These are phyloP conservation scores for Russula virescens DNA, from an alignment of 768 basidiomycete species.

Conservation along the genomic window DNA sequence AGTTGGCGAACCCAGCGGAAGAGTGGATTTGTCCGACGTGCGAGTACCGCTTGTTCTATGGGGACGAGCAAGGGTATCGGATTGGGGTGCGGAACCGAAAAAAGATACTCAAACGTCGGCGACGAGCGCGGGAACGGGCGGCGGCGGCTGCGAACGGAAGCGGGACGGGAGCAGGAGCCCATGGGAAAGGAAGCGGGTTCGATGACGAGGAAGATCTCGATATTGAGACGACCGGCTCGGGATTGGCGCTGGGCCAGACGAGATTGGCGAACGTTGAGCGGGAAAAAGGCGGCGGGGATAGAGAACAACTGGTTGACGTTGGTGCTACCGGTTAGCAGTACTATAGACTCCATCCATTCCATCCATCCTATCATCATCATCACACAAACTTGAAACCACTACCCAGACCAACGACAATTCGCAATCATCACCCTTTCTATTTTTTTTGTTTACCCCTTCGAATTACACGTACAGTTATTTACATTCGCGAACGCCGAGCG, in stretches of 20 bases:
- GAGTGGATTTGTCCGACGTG: slow-evolving; percentile 96
- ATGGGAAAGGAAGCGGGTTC: slow-evolving; percentile 29
- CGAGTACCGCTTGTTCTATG: slow-evolving; percentile 89
- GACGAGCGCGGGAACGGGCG: slow-evolving; percentile 66
- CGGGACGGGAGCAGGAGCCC: slow-evolving; percentile 33
- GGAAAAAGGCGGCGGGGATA: slow-evolving; percentile 16
- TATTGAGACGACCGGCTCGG: slow-evolving; percentile 8
- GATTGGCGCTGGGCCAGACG: slow-evolving; percentile 20
- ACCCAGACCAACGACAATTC: not conserved
- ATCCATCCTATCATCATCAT: not conserved
- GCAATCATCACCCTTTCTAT: not conserved
- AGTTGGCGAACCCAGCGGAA: slow-evolving; percentile 56
- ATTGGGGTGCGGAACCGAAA: slow-evolving; percentile 66
- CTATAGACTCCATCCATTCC: not conserved
- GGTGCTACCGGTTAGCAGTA: slow-evolving; percentile 1
- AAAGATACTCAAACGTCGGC: slow-evolving; percentile 65
- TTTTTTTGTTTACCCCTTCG: not conserved
- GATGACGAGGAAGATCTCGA: slow-evolving; percentile 24
- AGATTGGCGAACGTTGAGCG: slow-evolving; percentile 20
- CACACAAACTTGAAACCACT: not conserved
- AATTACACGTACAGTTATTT: too few relatives aligned
- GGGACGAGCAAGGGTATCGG: slow-evolving; percentile 63
- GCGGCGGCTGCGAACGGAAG: slow-evolving; percentile 50
- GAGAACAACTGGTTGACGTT: not conserved
- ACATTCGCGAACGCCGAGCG: too few relatives aligned